Evolutionary conservation across 208 protist genomes (phyloP), one percentile per base, ranked within the genome.

Genomic region (Novymonas esmeraldas): DNA sequence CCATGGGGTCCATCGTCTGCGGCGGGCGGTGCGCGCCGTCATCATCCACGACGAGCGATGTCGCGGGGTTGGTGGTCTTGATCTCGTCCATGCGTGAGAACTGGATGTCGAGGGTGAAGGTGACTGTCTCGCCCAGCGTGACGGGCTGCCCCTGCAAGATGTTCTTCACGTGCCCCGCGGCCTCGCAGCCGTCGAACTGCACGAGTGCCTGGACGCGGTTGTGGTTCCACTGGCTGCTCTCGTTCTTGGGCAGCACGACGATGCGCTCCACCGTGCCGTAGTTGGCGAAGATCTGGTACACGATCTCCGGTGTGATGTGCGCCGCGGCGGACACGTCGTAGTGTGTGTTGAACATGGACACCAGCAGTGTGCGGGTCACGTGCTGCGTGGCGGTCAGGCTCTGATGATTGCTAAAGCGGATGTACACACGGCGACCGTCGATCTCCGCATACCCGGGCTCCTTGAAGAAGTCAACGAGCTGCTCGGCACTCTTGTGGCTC

Each of bases 301-400:
- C 90, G 73, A 97, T 91, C 67, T 90, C 84, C 13, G 93, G 90
- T 2, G 89, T 96, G 50, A 95, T 94, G 64, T 93, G 86, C 28
- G 84, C 81, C 4, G 89, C 82, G 9, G 81, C 79, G 16, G 88
- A 92, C 4, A 95, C 86, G 64, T 97, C 93, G 66, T 97, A 97
- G 77, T 94, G 85, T 24, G 90, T 94, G 82, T 95, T 97, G 75
- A 95, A 95, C 93, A 97, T 97, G 9, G 89, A 96, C 29, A 95
- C 93, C 13, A 97, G 78, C 48, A 97, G 68, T 11, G 89, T 97
- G 38, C 87, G 86, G 73, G 85, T 94, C 24, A 82, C 80, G 61
- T 96, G 87, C 65, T 94, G 90, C 26, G 87, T 95, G 18, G 89
- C 86, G n/a, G 90, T 97, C 54, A 97, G 89, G 49, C 76, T 88